These are phyloP conservation scores for Magnolia officinalis DNA, from an alignment of 164 flowering plant species.

Conservation along the genomic window DNA sequence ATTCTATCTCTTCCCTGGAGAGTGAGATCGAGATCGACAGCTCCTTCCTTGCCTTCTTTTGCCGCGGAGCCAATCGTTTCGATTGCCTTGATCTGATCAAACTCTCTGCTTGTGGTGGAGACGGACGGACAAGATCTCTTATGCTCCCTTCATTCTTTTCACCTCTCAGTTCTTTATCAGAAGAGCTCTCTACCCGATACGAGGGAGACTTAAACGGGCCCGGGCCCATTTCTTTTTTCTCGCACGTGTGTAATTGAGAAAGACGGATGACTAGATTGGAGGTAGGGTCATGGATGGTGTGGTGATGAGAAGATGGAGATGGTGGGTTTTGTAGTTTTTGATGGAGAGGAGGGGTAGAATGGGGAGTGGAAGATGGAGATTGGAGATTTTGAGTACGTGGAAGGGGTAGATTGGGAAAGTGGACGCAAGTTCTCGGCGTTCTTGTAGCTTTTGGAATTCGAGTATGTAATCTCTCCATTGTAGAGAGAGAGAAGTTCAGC, in stretches of 20 bases:
- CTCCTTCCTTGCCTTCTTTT: conserved; percentile 21
- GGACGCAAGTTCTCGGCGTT: no score
- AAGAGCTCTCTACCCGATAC: no score
- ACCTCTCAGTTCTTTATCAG: neutral
- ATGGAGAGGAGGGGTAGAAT: no score
- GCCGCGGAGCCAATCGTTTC: conserved; percentile 3
- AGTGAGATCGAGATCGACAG: conserved; percentile 47
- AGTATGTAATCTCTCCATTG: no score
- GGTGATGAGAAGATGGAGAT: neutral
- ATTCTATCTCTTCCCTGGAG: conserved; percentile 58
- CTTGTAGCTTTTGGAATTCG: no score
- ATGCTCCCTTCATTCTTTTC: neutral
- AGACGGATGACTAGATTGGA: neutral
- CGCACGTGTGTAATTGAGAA: neutral
- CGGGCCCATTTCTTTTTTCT: no score
- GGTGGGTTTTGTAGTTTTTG: neutral
- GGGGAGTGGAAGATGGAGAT: no score
- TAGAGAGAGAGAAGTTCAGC: no score
- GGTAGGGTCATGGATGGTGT: neutral
- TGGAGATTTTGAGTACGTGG: no score
- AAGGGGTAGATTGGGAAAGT: no score
- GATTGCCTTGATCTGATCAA: neutral
- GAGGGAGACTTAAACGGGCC: no score
- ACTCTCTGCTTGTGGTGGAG: neutral
- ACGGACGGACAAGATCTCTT: neutral